Base-by-base conservation (phyloP, 257 asterid genomes). In the Osmanthus fragrans region DNA sequence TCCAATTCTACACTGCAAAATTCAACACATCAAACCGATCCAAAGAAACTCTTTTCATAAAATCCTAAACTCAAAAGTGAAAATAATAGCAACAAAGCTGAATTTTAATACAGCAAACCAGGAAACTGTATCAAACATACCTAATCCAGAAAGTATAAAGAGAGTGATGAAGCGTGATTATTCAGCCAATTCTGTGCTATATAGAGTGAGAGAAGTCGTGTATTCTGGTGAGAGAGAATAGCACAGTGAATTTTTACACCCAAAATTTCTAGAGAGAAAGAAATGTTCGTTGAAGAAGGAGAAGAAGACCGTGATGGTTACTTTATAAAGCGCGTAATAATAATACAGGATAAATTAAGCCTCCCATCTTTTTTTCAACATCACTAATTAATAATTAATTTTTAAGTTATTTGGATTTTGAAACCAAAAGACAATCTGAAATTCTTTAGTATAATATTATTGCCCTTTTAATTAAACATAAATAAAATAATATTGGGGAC, bases 21-120 rank as follows among this genome's bases (percentile, higher is more conserved):
- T 45, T 34, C 71, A 79, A 75, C 76, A 19, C 64, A 82, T 81
- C 86, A 70, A 74, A 73, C 84, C 80, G 88, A 84, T 83, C 83
- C 82, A 36, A 16, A 23, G 69, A 51, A 81, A 60, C 73, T 32
- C 11, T 49, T 63, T 75, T 45, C 71, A 1, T 16, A 76, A 32
- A 77, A 63, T 51, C 77, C 70, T 25, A 60, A 81, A 79, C 65
- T 76, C 75, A 76, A 70, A 64, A 70, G 60, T 65, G 58, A 18
- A 51, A 78, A 64, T 33, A 67, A 19, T 19, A 23, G n/a, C 8
- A 71, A 71, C 11, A 37, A 4, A 37, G 58, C 65, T 56, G 75
- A 60, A 27, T 25, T 47, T 70, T 69, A 81, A 75, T 56, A 21
- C 81, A 42, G 77, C 39, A 29, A 51, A 69, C 67, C 73, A 12